Evolutionary conservation across 257 asterid genomes (phyloP).

Genomic region (Buddleja alternifolia): DNA sequence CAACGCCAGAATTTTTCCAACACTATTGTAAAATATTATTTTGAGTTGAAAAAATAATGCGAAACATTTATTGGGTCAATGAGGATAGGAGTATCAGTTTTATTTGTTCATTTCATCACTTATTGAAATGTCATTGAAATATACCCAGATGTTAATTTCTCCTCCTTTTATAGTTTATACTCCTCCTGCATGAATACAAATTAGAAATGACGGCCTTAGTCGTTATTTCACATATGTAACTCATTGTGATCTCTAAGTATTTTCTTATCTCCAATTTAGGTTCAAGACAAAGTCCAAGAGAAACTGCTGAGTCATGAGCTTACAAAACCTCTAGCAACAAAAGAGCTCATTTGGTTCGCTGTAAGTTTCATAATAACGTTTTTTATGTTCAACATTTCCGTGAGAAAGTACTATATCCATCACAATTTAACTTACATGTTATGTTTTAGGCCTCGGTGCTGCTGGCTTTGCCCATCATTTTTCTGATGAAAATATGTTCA

Average conservation of each 20-base stretch:
- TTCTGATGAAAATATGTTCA: constrained; percentile 47
- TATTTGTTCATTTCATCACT: neutral
- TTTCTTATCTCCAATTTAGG: constrained; percentile 40
- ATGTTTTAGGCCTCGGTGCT: constrained; percentile 70
- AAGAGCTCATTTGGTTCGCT: constrained; percentile 79
- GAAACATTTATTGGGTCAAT: neutral
- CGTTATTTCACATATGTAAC: neutral
- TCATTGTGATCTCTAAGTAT: constrained; percentile 3
- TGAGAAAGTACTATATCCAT: neutral
- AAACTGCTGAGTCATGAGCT: constrained; percentile 67
- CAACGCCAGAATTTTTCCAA: no score
- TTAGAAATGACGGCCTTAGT: neutral
- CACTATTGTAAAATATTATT: no score
- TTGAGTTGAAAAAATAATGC: neutral
- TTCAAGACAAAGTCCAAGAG: constrained; percentile 62
- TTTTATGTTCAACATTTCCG: constrained; percentile 5
- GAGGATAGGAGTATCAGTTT: neutral
- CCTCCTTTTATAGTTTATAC: constrained; percentile 26
- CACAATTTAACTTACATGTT: constrained; percentile 17
- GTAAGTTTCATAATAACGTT: constrained; percentile 47
- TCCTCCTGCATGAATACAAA: constrained; percentile 24
- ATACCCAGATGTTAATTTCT: no score
- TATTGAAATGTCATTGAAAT: neutral
- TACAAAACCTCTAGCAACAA: constrained; percentile 66
- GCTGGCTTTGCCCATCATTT: constrained; percentile 69